Conservation (phyloP, 208 protist genomes). For the Phytomonas serpens region DNA sequence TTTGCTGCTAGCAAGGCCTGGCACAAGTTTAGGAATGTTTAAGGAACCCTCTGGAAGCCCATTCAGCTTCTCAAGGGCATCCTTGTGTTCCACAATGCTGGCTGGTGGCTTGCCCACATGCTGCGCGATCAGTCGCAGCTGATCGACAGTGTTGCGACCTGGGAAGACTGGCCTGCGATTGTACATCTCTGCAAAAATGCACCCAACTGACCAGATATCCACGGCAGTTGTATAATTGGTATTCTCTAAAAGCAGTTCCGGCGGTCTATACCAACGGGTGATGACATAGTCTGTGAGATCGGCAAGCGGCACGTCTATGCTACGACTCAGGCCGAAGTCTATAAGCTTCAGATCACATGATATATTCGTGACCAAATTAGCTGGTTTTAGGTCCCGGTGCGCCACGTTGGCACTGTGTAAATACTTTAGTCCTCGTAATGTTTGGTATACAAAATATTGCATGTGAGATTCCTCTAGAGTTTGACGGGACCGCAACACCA, state of each 20-base stretch:
- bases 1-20: constrained; percentile 41
- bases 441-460: constrained; percentile 84
- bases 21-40: constrained; percentile 62
- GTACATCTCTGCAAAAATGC: constrained; percentile 96
- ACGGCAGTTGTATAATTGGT: constrained; percentile 81
- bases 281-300: constrained; percentile 90
- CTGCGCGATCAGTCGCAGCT: constrained; percentile 87
- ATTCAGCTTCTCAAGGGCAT: constrained; percentile 69
- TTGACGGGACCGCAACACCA: constrained; percentile 88
- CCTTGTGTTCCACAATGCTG: constrained; percentile 70
- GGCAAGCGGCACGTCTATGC: constrained; percentile 66
- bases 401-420: constrained; percentile 85
- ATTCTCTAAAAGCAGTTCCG: constrained; percentile 89
- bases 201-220: constrained; percentile 93
- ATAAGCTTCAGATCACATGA: constrained; percentile 86
- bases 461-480: constrained; percentile 75
- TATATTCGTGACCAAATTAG: constrained; percentile 85
- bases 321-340: constrained; percentile 89
- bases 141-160: constrained; percentile 88
- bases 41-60: constrained; percentile 62
- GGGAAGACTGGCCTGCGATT: constrained; percentile 85
- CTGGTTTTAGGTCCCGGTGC: constrained; percentile 88
- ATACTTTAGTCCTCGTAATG: constrained; percentile 86
- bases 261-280: constrained; percentile 93
- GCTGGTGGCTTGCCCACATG: constrained; percentile 92